phyloP scores from a whole-genome alignment of 2,329 filamentous ascomycete genomes.

The Didymella glomerata region DNA sequence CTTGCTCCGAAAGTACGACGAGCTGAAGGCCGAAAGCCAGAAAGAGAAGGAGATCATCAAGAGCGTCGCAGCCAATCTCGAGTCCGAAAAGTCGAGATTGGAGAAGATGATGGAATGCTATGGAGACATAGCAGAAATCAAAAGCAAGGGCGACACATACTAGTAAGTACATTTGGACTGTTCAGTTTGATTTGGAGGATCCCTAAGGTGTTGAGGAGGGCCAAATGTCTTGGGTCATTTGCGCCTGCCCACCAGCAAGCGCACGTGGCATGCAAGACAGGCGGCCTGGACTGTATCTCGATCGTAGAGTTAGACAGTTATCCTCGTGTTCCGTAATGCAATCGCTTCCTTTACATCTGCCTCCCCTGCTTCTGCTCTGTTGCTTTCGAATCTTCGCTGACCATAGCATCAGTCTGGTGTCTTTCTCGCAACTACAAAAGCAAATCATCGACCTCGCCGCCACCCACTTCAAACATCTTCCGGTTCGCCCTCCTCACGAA shows the following conservation, averaged over 20 bases:
- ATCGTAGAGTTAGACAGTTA: slow-evolving; percentile 22
- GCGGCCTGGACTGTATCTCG: slow-evolving; percentile 25
- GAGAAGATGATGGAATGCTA: slow-evolving; percentile 56
- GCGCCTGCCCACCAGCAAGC: slow-evolving; percentile 19
- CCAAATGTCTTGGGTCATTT: slow-evolving; percentile 26
- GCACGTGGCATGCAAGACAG: slow-evolving; percentile 22
- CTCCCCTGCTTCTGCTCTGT: slow-evolving; percentile 19
- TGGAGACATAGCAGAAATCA: slow-evolving; percentile 54
- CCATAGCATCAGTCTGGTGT: slow-evolving; percentile 55
- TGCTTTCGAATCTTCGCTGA: slow-evolving; percentile 29
- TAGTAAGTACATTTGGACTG: slow-evolving; percentile 53
- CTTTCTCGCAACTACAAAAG: slow-evolving; percentile 61
- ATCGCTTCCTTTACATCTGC: slow-evolving; percentile 29
- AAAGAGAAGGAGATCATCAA: slow-evolving; percentile 50
- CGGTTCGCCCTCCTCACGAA: slow-evolving; percentile 60
- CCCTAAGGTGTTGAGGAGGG: slow-evolving; percentile 23
- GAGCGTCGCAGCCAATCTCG: slow-evolving; percentile 52
- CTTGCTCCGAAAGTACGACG: slow-evolving; percentile 42
- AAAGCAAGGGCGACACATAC: slow-evolving; percentile 55
- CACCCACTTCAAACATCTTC: slow-evolving; percentile 62
- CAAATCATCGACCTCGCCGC: slow-evolving; percentile 62
- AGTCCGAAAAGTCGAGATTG: slow-evolving; percentile 53
- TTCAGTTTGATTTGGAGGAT: slow-evolving; percentile 28
- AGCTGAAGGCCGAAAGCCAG: slow-evolving; percentile 45
- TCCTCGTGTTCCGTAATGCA: slow-evolving; percentile 36